Conservation (phyloP, 2,329 filamentous ascomycete species). For the Fusarium hainanense region DNA sequence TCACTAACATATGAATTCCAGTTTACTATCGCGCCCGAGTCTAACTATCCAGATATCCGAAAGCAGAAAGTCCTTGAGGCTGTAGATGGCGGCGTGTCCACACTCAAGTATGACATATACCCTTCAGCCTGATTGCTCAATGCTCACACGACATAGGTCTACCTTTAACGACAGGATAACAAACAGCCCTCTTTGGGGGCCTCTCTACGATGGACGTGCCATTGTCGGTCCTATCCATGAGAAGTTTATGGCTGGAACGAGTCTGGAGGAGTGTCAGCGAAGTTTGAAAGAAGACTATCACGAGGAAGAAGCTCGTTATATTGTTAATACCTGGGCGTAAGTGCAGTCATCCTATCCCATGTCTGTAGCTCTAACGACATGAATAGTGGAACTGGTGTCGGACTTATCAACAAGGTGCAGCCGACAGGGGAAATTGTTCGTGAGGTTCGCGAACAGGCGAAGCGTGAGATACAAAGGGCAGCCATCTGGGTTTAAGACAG, state of each 20-base stretch:
- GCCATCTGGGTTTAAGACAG: slow-evolving; percentile 25
- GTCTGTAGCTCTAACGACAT: slow-evolving; percentile 8
- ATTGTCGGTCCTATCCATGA: slow-evolving; percentile 55
- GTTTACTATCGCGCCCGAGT: slow-evolving; percentile 60
- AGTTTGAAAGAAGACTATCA: slow-evolving; percentile 54
- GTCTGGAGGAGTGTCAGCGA: slow-evolving; percentile 56
- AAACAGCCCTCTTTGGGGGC: slow-evolving; percentile 54
- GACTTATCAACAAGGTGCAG: slow-evolving; percentile 55
- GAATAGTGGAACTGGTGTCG: slow-evolving; percentile 56
- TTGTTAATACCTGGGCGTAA: slow-evolving; percentile 54
- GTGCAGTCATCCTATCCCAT: slow-evolving; percentile 22
- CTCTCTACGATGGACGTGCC: slow-evolving; percentile 58
- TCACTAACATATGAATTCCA: slow-evolving; percentile 40
- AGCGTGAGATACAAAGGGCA: slow-evolving; percentile 49
- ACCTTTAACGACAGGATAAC: slow-evolving; percentile 57
- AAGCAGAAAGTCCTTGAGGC: slow-evolving; percentile 56
- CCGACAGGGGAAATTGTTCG: slow-evolving; percentile 58
- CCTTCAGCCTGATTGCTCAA: neutral
- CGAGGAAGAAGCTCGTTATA: slow-evolving; percentile 49
- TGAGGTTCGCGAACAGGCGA: slow-evolving; percentile 54
- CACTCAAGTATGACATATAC: slow-evolving; percentile 55
- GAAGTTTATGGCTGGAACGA: slow-evolving; percentile 53
- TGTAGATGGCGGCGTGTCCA: slow-evolving; percentile 57
- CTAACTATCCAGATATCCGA: slow-evolving; percentile 53
- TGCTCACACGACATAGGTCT: slow-evolving; percentile 44